Evolutionary conservation across 1,284 basidiomycete species (phyloP), one percentile per base, ranked within the genome.

Genomic region (Abortiporus biennis): DNA sequence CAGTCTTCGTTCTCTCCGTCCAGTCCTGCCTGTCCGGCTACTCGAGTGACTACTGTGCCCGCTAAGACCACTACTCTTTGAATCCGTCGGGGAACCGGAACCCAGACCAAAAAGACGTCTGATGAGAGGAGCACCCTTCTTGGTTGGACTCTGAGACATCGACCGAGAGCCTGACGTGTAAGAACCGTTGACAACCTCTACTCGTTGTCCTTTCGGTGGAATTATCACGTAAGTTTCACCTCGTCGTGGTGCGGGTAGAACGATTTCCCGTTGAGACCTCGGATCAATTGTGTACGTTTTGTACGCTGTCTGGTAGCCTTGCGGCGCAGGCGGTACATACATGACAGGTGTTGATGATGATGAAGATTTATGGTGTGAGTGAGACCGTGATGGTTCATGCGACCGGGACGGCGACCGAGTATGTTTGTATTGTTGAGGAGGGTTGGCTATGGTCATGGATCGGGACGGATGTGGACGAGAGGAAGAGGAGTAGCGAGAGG

Each of bases 211-310:
- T 20, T 49, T 46, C 4, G 59, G 57, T 11, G 59, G 54, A 25
- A 57, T 47, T 47, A 62, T 54, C 24, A 59, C 50, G 37, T 57
- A 62, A 22, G 47, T 47, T 42, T 62, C 56, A 11, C 58, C 58
- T 11, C 39, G 45, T 2, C 50, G 52, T 20, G 57, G 53, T 6
- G 51, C 47, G 2, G 58, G 59, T 13, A 62, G 51, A 12, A 54
- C 49, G 36, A 58, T 50, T 36, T 58, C 49, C n/a, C 27, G 8
- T 40, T 50, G 42, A 16, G 48, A 40, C 12, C 50, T 47, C 9
- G 36, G 13, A 24, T 51, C 50, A 43, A 54, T 50, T 35, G 39
- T 43, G 47, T 56, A 55, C 31, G 45, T 40, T 9, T 43, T 39
- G 38, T 53, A 47, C 23, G 37, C 38, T 20, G 23, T 21, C 8